Conservation (phyloP, 2,329 filamentous ascomycete species). For the Leptographium lundbergii region DNA sequence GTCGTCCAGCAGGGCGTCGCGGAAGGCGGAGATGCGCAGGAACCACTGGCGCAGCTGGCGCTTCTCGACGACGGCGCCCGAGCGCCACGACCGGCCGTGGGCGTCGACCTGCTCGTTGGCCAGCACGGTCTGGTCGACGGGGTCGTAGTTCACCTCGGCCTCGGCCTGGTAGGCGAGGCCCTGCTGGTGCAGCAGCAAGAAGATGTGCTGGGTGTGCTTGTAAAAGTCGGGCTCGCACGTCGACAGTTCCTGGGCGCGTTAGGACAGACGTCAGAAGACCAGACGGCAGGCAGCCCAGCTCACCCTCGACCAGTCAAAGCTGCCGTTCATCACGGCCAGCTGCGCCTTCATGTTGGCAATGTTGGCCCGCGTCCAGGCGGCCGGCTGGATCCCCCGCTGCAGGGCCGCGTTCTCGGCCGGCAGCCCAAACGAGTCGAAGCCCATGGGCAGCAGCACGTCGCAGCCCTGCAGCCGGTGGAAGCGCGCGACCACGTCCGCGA, state of each 20-base stretch:
- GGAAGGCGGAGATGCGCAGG: slow-evolving; percentile 68
- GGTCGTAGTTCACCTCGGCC: slow-evolving; percentile 81
- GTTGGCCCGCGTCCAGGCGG: slow-evolving; percentile 66
- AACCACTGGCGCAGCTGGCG: slow-evolving; percentile 79
- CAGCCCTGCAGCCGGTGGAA: slow-evolving; percentile 63
- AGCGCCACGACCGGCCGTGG: slow-evolving; percentile 76
- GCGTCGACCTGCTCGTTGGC: slow-evolving; percentile 91
- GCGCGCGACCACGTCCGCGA: slow-evolving; percentile 72
- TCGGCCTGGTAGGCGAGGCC: slow-evolving; percentile 74
- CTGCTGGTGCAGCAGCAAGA: slow-evolving; percentile 60
- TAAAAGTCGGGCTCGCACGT: slow-evolving; percentile 81
- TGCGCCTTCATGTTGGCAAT: slow-evolving; percentile 79
- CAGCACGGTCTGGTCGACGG: slow-evolving; percentile 76
- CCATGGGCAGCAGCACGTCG: slow-evolving; percentile 76
- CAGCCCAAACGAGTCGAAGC: slow-evolving; percentile 86
- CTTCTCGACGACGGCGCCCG: slow-evolving; percentile 73
- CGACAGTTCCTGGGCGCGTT: slow-evolving; percentile 57
- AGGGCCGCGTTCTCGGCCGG: slow-evolving; percentile 88
- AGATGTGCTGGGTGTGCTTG: slow-evolving; percentile 78
- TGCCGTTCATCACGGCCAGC: slow-evolving; percentile 63
- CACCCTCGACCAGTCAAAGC: slow-evolving; percentile 75
- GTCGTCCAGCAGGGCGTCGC: slow-evolving; percentile 58
- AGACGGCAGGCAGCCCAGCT: slow-evolving; percentile 20
- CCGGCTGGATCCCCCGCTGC: slow-evolving; percentile 66
- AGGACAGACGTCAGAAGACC: not conserved